These are phyloP conservation scores for Tulasnella sp. DNA, from an alignment of 768 basidiomycete genomes.

Conservation along the genomic window DNA sequence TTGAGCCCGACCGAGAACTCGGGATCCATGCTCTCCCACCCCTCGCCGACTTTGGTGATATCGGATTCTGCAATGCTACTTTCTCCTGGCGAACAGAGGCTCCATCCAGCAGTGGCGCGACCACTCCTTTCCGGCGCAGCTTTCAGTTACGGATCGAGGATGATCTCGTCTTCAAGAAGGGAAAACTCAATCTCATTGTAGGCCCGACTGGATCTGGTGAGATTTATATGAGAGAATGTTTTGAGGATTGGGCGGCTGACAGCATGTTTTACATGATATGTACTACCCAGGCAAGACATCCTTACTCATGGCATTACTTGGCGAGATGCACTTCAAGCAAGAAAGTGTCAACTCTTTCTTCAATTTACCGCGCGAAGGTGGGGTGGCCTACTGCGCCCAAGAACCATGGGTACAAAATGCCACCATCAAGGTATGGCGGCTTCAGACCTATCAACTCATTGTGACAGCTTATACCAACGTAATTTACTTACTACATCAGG, in stretches of 20 bases:
- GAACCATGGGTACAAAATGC: constrained; percentile 81
- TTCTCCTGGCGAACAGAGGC: constrained; percentile 37
- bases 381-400: constrained; percentile 72
- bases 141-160: constrained; percentile 26
- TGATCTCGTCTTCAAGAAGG: constrained; percentile 27
- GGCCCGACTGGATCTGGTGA: constrained; percentile 27
- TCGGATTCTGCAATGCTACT: constrained; percentile 30
- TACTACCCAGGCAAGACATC: constrained; percentile 18
- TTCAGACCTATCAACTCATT: not conserved
- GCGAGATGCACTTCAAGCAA: constrained; percentile 31
- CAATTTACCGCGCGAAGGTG: constrained; percentile 53
- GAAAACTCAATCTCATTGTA: constrained; percentile 29
- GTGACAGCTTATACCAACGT: not conserved
- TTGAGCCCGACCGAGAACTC: constrained; percentile 12
- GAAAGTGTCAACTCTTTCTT: constrained; percentile 43
- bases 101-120: constrained; percentile 38
- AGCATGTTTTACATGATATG: not conserved
- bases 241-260: not conserved
- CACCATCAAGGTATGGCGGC: constrained; percentile 51
- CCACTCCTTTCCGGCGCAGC: constrained; percentile 35
- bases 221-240: not conserved
- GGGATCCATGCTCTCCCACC: constrained; percentile 10
- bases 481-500: constrained; percentile 31
- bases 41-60: constrained; percentile 13
- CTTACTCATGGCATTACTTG: constrained; percentile 27